Percentiles rank a stretch among this genome's conserved stretches.
phyloP scores from a whole-genome alignment of 805 yeast genomes.

The Starmera quercuum region DNA sequence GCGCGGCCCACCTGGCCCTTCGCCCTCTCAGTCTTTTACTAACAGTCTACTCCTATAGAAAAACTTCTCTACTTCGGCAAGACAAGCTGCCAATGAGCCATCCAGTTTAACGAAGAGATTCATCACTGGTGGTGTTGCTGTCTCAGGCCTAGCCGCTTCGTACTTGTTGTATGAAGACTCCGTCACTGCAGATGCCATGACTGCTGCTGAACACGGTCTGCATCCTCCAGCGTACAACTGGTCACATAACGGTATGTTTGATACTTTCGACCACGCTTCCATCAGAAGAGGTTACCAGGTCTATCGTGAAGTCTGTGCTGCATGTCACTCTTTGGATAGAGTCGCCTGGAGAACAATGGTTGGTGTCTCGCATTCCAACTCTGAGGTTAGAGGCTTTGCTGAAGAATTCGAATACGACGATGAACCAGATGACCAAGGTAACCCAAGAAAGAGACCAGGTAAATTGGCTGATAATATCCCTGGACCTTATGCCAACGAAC shows the following conservation, averaged over 20 bases:
- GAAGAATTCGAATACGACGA: slow-evolving; percentile 97
- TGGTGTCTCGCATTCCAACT: slow-evolving; percentile 88
- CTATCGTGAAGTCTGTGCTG: slow-evolving; percentile 97
- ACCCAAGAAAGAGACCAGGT: slow-evolving; percentile 97
- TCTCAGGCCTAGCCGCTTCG: slow-evolving; percentile 74
- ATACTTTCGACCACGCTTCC: slow-evolving; percentile 87
- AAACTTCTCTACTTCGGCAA: slow-evolving; percentile 27
- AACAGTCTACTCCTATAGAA: slow-evolving; percentile 13
- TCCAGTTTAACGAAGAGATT: slow-evolving; percentile 34
- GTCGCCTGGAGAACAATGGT: slow-evolving; percentile 98
- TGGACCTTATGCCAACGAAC: slow-evolving; percentile 94
- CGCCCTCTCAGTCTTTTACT: slow-evolving; percentile 5
- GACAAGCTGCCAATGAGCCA: slow-evolving; percentile 27
- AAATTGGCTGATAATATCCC: slow-evolving; percentile 94
- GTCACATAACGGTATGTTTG: slow-evolving; percentile 91
- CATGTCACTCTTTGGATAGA: slow-evolving; percentile 95
- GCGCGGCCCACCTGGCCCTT: neutral
- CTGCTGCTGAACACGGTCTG: slow-evolving; percentile 98
- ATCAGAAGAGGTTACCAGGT: slow-evolving; percentile 99
- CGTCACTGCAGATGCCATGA: slow-evolving; percentile 88
- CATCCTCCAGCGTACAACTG: slow-evolving; percentile 91
- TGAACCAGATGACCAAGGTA: slow-evolving; percentile 98
- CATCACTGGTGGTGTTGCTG: slow-evolving; percentile 57
- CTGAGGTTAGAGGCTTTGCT: slow-evolving; percentile 88
- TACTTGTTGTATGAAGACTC: slow-evolving; percentile 78